phyloP scores from a whole-genome alignment of 257 asterid genomes.

The Solanum sejunctum region DNA sequence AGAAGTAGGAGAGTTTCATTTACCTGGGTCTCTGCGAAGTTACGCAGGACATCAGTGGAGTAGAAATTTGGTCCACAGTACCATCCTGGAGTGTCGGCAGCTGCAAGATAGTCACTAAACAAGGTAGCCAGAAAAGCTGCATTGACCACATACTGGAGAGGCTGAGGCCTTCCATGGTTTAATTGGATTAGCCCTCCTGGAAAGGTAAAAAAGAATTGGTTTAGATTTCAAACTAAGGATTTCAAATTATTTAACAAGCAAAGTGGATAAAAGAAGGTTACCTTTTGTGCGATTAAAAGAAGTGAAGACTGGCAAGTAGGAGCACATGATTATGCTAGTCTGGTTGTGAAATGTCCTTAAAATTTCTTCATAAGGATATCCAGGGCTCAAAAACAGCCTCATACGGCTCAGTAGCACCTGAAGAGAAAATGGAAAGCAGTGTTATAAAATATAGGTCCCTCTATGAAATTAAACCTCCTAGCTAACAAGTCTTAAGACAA shows the following conservation, averaged over 20 bases:
- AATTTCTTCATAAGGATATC: constrained; percentile 91
- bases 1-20: not conserved
- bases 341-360: constrained; percentile 85
- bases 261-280: not conserved
- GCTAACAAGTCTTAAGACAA: not conserved
- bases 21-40: constrained; percentile 91
- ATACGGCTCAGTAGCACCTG: constrained; percentile 88
- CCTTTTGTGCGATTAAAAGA: constrained; percentile 87
- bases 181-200: constrained; percentile 87
- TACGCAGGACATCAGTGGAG: constrained; percentile 61
- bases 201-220: not conserved
- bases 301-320: constrained; percentile 68
- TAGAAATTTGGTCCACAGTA: constrained; percentile 92
- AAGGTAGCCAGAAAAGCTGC: constrained; percentile 84
- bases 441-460: not conserved
- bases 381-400: constrained; percentile 85
- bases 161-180: constrained; percentile 90
- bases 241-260: not conserved
- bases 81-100: constrained; percentile 98
- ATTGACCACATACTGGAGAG: constrained; percentile 88
- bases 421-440: not conserved
- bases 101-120: constrained; percentile 79
- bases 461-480: not conserved
- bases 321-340: constrained; percentile 86
- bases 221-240: not conserved